Conservation (phyloP, 305 asterid genomes). For the Fraxinus paxiana region DNA sequence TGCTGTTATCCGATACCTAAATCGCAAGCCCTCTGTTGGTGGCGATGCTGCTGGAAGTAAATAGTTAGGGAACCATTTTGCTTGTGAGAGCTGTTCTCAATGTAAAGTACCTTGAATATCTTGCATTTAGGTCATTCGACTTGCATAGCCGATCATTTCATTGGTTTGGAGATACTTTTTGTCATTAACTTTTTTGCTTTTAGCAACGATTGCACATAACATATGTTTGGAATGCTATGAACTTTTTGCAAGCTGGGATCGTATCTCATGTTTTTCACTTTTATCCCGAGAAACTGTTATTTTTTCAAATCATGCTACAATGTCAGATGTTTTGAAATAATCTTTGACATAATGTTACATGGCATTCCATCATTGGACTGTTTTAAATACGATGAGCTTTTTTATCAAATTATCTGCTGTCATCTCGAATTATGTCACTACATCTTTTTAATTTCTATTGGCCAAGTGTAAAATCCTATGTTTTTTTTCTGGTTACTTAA, state of each 20-base stretch:
- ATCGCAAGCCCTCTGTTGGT: conserved; percentile 55
- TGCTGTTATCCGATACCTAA: conserved; percentile 68
- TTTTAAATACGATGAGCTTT: too few relatives aligned
- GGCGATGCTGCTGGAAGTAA: conserved; percentile 54
- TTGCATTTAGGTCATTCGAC: conserved; percentile 5
- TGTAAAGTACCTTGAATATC: conserved; percentile 16
- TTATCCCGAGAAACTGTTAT: neutral
- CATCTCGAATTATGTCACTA: neutral
- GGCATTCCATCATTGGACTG: too few relatives aligned
- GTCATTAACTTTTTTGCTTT: conserved; percentile 20
- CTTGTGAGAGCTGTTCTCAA: conserved; percentile 18
- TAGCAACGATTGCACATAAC: conserved; percentile 27
- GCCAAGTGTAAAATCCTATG: neutral
- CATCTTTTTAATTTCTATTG: neutral
- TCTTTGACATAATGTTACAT: neutral
- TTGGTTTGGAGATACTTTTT: conserved; percentile 23
- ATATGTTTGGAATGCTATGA: conserved; percentile 9
- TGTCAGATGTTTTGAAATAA: neutral
- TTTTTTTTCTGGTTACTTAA: neutral
- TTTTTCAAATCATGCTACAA: neutral
- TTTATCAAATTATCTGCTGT: too few relatives aligned
- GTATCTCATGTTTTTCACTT: neutral
- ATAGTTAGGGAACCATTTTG: conserved; percentile 26
- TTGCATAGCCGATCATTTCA: neutral
- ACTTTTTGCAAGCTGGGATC: neutral